Percentiles rank a stretch among this genome's conserved stretches.
Evolutionary conservation across 2,329 filamentous ascomycete genomes (phyloP).

Genomic region (Cercospora sp.): DNA sequence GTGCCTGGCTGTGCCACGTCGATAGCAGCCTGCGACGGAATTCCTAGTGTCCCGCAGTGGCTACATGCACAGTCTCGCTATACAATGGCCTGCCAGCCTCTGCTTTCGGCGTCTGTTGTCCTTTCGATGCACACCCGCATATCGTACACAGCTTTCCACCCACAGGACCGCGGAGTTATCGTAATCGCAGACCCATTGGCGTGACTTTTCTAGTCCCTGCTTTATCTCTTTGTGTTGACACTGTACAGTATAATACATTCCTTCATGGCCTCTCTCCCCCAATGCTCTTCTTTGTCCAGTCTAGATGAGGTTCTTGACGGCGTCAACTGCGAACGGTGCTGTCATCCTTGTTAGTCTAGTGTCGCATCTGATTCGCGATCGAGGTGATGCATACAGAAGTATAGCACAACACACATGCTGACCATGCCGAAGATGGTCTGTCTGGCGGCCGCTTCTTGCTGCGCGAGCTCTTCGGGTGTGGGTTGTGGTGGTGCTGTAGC

Average conservation of each 20-base stretch:
- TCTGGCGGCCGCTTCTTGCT: slow-evolving; percentile 66
- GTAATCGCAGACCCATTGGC: background rate
- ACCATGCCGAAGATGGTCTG: slow-evolving; percentile 68
- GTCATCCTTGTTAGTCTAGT: background rate
- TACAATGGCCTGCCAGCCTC: background rate
- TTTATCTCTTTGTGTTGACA: slow-evolving; percentile 30
- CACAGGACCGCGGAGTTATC: background rate
- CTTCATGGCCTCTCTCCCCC: background rate
- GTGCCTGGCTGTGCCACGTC: background rate
- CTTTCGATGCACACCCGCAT: background rate
- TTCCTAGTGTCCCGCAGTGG: background rate
- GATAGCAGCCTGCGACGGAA: background rate
- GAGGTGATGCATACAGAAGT: slow-evolving; percentile 64
- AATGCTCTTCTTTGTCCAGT: background rate
- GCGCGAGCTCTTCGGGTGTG: slow-evolving; percentile 67
- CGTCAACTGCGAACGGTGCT: slow-evolving; percentile 59
- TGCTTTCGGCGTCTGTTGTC: background rate
- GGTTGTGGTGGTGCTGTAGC: slow-evolving; percentile 67
- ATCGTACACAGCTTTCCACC: background rate
- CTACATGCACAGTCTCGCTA: background rate
- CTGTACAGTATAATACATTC: slow-evolving; percentile 26
- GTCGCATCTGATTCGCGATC: too few relatives aligned
- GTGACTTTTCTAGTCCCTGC: too few relatives aligned
- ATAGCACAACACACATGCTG: slow-evolving; percentile 67
- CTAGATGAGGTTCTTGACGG: slow-evolving; percentile 52